Percentiles rank a stretch among this genome's conserved stretches.
Conservation (phyloP, 129 eudicot species). For the Escallonia herrerae region DNA sequence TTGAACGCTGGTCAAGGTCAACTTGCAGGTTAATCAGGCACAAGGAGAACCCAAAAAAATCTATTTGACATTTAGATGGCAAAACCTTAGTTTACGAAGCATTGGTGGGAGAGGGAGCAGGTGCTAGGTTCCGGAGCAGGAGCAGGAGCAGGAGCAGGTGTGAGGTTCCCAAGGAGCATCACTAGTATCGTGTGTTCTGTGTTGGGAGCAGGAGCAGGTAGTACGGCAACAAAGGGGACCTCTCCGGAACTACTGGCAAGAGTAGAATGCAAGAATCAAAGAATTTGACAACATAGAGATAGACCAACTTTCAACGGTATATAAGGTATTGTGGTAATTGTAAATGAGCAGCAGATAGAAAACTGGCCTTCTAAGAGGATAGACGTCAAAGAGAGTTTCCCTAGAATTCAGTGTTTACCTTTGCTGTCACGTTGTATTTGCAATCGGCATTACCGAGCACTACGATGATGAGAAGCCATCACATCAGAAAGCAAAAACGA, state of each 20-base stretch:
- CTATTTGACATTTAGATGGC: neutral
- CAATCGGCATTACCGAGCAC: constrained; percentile 91
- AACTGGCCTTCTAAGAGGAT: constrained; percentile 88
- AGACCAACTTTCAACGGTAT: neutral
- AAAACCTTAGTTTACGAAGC: too few species aligned
- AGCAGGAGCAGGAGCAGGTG: too few species aligned
- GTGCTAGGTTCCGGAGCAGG: neutral
- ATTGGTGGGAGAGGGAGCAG: neutral
- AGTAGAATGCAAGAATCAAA: too few species aligned
- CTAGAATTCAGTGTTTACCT: constrained; percentile 75
- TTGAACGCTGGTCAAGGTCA: too few species aligned
- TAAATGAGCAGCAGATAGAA: neutral
- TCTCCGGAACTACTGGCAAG: neutral
- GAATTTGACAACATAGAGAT: neutral
- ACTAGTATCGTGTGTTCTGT: neutral
- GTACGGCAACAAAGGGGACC: neutral
- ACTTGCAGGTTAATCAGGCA: neutral
- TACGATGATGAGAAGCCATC: constrained; percentile 86
- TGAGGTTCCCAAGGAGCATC: too few species aligned
- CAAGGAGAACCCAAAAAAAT: too few species aligned
- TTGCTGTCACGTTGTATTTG: constrained; percentile 72
- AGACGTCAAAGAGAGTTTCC: constrained; percentile 84
- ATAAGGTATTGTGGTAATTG: neutral
- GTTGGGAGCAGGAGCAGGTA: neutral
- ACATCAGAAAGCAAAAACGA: neutral